These are phyloP conservation scores for Fusarium citri DNA, from an alignment of 2,329 filamentous ascomycete species.

Conservation along the genomic window DNA sequence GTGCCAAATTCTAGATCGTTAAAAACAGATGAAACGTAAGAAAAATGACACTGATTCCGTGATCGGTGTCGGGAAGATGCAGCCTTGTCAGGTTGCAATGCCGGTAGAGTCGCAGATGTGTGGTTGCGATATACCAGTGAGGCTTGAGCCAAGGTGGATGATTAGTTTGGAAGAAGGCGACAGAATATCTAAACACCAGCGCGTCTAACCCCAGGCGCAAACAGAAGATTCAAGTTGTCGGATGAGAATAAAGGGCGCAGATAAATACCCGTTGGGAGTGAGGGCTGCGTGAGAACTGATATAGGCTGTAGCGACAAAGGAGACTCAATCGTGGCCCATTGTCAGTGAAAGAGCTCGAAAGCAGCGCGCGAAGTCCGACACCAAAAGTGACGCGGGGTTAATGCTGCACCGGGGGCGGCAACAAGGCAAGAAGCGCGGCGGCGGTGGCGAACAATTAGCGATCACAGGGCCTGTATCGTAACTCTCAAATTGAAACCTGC, in stretches of 20 bases:
- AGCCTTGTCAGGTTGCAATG: constrained; percentile 40
- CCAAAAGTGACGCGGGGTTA: constrained; percentile 44
- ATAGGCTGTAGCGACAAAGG: constrained; percentile 40
- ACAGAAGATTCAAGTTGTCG: constrained; percentile 44
- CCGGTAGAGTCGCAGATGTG: constrained; percentile 34
- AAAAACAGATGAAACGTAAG: constrained; percentile 42
- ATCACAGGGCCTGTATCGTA: constrained; percentile 26
- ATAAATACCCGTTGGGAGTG: constrained; percentile 46
- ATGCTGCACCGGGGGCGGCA: constrained; percentile 35
- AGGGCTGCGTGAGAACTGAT: constrained; percentile 18
- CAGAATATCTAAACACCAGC: constrained; percentile 54
- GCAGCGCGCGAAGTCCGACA: constrained; percentile 43
- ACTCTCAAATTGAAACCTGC: constrained; percentile 27
- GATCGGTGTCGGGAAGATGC: constrained; percentile 26
- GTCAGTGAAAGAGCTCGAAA: constrained; percentile 47
- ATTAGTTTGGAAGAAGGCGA: constrained; percentile 42
- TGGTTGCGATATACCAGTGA: constrained; percentile 36
- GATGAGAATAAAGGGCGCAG: constrained; percentile 34
- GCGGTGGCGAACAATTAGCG: constrained; percentile 38
- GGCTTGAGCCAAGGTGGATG: constrained; percentile 38
- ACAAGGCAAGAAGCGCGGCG: constrained; percentile 25
- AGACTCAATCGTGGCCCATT: constrained; percentile 52
- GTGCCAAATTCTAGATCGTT: constrained; percentile 48
- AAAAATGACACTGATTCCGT: constrained; percentile 31
- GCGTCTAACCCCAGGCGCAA: constrained; percentile 55